These are phyloP conservation scores for Nyssa sinensis DNA, from an alignment of 148 eudicot genomes.

Conservation along the genomic window DNA sequence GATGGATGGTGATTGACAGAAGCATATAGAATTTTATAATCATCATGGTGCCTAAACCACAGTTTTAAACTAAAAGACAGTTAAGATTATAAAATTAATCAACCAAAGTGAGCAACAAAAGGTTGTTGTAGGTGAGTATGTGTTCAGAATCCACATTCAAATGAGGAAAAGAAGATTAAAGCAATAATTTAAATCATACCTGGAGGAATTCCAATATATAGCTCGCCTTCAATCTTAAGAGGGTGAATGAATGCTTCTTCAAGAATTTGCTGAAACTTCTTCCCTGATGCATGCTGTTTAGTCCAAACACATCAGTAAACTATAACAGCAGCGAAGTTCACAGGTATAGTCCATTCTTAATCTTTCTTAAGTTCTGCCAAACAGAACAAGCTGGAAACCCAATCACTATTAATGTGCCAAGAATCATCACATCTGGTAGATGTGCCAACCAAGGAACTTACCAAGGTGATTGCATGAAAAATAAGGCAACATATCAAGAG, in stretches of 20 bases:
- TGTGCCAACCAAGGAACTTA: neutral
- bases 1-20: neutral
- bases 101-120: neutral
- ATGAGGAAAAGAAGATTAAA: slow-evolving; percentile 4
- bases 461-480: neutral
- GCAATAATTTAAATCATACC: slow-evolving; percentile 37
- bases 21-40: neutral
- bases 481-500: neutral
- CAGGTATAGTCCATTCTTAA: neutral
- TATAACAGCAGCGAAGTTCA: neutral
- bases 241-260: slow-evolving; percentile 89
- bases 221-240: slow-evolving; percentile 80
- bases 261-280: slow-evolving; percentile 86
- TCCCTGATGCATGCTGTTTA: slow-evolving; percentile 80
- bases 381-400: neutral
- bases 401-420: no score
- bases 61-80: neutral
- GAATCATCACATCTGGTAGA: neutral
- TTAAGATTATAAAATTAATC: neutral
- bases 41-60: neutral
- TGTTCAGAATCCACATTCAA: neutral
- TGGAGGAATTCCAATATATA: slow-evolving; percentile 97
- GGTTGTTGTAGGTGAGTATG: no score
- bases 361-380: no score
- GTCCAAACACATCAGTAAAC: slow-evolving; percentile 13